Evolutionary conservation across 176 grass and related monocot genomes (phyloP).

Genomic region (Phoenix dactylifera): DNA sequence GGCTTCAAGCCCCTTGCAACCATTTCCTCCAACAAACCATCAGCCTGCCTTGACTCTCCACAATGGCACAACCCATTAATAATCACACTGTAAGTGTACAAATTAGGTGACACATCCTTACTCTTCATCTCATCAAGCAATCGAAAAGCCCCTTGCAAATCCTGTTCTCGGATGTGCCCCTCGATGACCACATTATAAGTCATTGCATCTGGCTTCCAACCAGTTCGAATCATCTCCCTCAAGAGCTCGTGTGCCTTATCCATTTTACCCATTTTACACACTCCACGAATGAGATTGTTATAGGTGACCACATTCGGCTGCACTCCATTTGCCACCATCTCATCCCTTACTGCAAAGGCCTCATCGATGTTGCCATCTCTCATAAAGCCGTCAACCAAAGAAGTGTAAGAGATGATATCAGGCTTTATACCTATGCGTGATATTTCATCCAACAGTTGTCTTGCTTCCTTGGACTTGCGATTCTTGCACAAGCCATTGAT

Average conservation of each 20-base stretch:
- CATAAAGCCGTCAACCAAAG: constrained; percentile 60
- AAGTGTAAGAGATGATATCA: constrained; percentile 41
- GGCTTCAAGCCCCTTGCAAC: constrained; percentile 36
- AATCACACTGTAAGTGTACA: constrained; percentile 46
- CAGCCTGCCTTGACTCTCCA: constrained; percentile 34
- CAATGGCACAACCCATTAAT: constrained; percentile 52
- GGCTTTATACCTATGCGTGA: constrained; percentile 22
- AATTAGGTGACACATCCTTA: constrained; percentile 28
- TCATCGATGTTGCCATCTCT: constrained; percentile 44
- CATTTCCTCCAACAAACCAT: constrained; percentile 54
- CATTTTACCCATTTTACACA: constrained; percentile 48
- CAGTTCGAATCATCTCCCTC: constrained; percentile 36
- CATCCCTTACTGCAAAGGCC: constrained; percentile 28
- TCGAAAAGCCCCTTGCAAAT: constrained; percentile 28
- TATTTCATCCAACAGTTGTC: constrained; percentile 52
- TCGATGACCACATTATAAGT: constrained; percentile 59
- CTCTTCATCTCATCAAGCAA: constrained; percentile 53
- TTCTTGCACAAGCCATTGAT: constrained; percentile 49
- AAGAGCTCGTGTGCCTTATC: constrained; percentile 32
- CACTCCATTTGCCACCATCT: constrained; percentile 49
- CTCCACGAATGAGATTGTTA: constrained; percentile 48
- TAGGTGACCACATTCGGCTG: constrained; percentile 45
- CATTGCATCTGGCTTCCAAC: constrained; percentile 35
- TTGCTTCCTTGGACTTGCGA: constrained; percentile 32
- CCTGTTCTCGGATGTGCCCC: constrained; percentile 29